Percentiles rank a stretch among this genome's conserved stretches.
These are phyloP conservation scores for Populus simonii DNA, from an alignment of 345 rosid genomes.

Conservation along the genomic window DNA sequence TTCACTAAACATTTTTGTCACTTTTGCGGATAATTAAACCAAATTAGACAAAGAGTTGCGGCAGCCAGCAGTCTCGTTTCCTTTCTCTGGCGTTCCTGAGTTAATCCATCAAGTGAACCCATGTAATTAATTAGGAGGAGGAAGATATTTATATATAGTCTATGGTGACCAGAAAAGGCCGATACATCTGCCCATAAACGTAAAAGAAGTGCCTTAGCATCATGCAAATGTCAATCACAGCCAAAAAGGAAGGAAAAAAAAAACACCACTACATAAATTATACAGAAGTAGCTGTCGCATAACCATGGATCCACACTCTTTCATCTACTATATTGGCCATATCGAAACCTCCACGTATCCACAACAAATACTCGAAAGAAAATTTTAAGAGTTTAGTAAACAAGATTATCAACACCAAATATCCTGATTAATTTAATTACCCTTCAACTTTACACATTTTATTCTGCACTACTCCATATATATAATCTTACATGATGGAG, in stretches of 20 bases:
- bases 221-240: background rate
- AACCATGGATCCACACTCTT: background rate
- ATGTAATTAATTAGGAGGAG: no score
- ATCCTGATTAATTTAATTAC: background rate
- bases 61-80: no score
- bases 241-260: background rate
- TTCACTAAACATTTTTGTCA: no score
- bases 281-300: background rate
- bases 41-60: no score
- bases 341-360: background rate
- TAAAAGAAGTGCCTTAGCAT: background rate
- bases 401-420: background rate
- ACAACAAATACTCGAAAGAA: background rate
- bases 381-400: background rate
- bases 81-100: no score
- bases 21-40: no score
- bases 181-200: background rate
- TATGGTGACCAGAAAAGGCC: background rate
- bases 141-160: no score
- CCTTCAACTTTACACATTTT: background rate
- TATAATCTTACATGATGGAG: constrained; percentile 49
- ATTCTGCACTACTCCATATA: background rate
- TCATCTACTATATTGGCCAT: background rate
- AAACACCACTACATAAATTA: background rate
- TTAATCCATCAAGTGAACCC: no score